A percentile compares a stretch with the other conserved stretches of the same genome.
These are phyloP conservation scores for Phaeosphaeria sp. DNA, from an alignment of 2,329 filamentous ascomycete species.

Conservation along the genomic window DNA sequence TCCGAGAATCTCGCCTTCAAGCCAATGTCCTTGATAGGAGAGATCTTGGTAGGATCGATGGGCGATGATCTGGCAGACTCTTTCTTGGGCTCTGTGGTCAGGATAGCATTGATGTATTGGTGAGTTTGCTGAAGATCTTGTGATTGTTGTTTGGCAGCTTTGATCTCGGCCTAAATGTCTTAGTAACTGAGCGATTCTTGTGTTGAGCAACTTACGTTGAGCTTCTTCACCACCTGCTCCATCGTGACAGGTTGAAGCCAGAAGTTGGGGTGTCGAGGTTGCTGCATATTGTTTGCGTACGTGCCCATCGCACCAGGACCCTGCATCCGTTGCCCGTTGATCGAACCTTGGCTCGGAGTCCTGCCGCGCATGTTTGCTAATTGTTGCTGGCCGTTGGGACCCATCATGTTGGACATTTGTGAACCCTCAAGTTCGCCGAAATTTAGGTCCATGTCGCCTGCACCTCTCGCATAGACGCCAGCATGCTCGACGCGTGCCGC, in stretches of 20 bases:
- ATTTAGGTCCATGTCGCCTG: constrained; percentile 84
- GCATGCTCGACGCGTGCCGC: constrained; percentile 96
- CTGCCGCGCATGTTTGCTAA: constrained; percentile 72
- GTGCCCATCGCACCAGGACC: constrained; percentile 62
- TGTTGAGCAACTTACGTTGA: constrained; percentile 67
- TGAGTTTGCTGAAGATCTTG: constrained; percentile 84
- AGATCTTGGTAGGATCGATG: constrained; percentile 50
- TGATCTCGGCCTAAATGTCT: constrained; percentile 77
- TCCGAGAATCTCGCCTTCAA: constrained; percentile 87
- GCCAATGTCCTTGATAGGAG: constrained; percentile 64
- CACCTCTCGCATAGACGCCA: constrained; percentile 73
- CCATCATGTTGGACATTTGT: constrained; percentile 71
- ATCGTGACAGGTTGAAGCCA: constrained; percentile 90
- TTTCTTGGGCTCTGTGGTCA: constrained; percentile 72
- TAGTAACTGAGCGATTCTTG: constrained; percentile 27
- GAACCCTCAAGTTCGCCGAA: constrained; percentile 88
- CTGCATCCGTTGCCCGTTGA: constrained; percentile 68
- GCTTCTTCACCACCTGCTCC: constrained; percentile 89
- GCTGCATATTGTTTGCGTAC: constrained; percentile 65
- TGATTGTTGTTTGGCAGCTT: constrained; percentile 84
- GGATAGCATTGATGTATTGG: constrained; percentile 77
- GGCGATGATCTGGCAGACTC: constrained; percentile 56
- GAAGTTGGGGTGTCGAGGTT: constrained; percentile 79
- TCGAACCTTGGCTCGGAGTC: constrained; percentile 60
- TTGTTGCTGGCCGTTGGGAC: constrained; percentile 70